These are phyloP conservation scores for Rhypophila decipiens DNA, from an alignment of 495 filamentous ascomycete genomes.

Conservation along the genomic window DNA sequence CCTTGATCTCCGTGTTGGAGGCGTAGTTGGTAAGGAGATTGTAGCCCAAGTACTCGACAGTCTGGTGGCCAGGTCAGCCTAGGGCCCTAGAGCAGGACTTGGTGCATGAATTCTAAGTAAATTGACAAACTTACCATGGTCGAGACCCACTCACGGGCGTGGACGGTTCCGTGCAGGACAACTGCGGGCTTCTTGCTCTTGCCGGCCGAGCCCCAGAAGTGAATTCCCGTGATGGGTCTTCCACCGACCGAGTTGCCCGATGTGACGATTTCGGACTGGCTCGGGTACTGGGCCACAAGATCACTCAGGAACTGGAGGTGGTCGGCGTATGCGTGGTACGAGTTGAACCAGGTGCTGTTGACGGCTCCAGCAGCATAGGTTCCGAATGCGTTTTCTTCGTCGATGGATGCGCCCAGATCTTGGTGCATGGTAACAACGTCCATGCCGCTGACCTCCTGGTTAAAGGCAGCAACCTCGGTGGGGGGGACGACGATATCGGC, in stretches of 20 bases:
- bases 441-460: constrained; percentile 12
- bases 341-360: constrained; percentile 45
- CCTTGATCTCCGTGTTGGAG: constrained; percentile 33
- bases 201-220: constrained; percentile 48
- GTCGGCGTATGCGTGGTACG: constrained; percentile 48
- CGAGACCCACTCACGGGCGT: constrained; percentile 62
- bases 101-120: not conserved
- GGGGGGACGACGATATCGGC: constrained; percentile 28
- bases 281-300: constrained; percentile 38
- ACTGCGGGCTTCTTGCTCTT: constrained; percentile 49
- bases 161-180: constrained; percentile 55
- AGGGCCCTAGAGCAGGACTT: not conserved
- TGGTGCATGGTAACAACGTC: constrained; percentile 22
- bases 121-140: constrained; percentile 43
- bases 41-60: constrained; percentile 52
- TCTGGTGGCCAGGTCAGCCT: constrained; percentile 1
- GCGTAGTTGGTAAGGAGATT: constrained; percentile 43
- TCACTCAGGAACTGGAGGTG: constrained; percentile 47
- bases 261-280: constrained; percentile 44
- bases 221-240: constrained; percentile 49
- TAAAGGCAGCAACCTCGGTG: constrained; percentile 15
- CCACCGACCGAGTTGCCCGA: constrained; percentile 49
- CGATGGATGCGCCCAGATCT: constrained; percentile 23
- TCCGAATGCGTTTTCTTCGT: constrained; percentile 14
- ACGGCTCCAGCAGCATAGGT: constrained; percentile 17